Percentiles rank a stretch among this genome's conserved stretches.
These are phyloP conservation scores for Microdochium bolleyi DNA, from an alignment of 2,329 filamentous ascomycete genomes.

Conservation along the genomic window DNA sequence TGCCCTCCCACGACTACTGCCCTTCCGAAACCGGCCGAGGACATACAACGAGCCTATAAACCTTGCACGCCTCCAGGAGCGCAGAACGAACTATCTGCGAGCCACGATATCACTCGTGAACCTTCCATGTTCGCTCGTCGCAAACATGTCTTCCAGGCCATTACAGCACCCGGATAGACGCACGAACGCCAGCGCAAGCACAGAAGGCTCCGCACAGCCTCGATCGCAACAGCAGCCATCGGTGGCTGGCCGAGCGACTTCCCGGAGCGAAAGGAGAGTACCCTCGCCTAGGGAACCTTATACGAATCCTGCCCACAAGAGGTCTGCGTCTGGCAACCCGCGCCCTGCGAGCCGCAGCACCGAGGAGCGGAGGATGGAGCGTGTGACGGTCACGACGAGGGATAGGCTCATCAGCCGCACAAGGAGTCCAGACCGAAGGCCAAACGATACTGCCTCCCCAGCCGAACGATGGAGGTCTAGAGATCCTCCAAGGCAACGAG, in stretches of 20 bases:
- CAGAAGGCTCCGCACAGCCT: slow-evolving; percentile 6
- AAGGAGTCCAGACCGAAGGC: slow-evolving; percentile 47
- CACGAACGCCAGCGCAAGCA: slow-evolving; percentile 28
- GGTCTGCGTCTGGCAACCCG: slow-evolving; percentile 48
- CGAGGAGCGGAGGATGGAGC: slow-evolving; percentile 51
- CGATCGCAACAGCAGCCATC: slow-evolving; percentile 8
- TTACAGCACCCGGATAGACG: slow-evolving; percentile 31
- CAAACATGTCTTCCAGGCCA: slow-evolving; percentile 25
- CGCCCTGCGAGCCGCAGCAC: slow-evolving; percentile 38
- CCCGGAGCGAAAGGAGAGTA: slow-evolving; percentile 24
- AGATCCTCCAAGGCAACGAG: slow-evolving; percentile 33
- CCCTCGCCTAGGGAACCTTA: slow-evolving; percentile 14
- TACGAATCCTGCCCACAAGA: slow-evolving; percentile 42
- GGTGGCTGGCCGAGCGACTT: slow-evolving; percentile 19
- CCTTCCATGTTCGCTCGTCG: neutral
- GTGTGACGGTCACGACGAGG: slow-evolving; percentile 48
- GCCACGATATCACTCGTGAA: neutral
- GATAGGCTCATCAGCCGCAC: slow-evolving; percentile 54
- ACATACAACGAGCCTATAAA: neutral
- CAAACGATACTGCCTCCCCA: slow-evolving; percentile 19
- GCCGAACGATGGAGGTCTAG: slow-evolving; percentile 21
- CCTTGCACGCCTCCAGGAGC: neutral
- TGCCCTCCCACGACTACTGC: neutral
- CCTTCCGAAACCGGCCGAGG: neutral
- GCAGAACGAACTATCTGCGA: neutral